Base-by-base conservation (phyloP, 1,284 basidiomycete genomes). In the Puccinia horiana region DNA sequence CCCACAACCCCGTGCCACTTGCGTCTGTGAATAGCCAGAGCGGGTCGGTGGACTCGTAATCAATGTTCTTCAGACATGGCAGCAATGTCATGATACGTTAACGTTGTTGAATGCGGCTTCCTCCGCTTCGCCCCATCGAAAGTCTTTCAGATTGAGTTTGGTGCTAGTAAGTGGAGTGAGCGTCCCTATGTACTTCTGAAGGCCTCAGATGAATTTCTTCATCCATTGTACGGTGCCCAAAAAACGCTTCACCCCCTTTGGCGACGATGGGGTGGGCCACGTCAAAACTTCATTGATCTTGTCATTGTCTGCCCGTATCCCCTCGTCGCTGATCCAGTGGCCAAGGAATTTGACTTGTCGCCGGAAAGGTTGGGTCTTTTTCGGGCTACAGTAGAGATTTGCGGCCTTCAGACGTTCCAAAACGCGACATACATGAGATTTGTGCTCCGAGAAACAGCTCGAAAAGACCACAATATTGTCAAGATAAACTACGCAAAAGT, bases 401-500 rank as follows among this genome's bases (percentile, higher is more conserved):
- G 42, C 47, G 23, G 70, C 70, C 14, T 29, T 18, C 6, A 73
- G 35, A 16, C 44, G n/a, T 12, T 26, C 6, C 23, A 73, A 23
- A n/a, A 73, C 70, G 4, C n/a, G 14, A 1, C 44, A 26, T 4
- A 73, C 2, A 49, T 73, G 63, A 1, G 2, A 3, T 40, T 67
- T 26, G 40, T 58, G 52, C 6, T 37, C 2, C 6, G 6, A 1
- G 14, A 29, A n/a, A 29, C 5, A 49, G 16, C 49, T 16, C 4
- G 76, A 78, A 52, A 65, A 78, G 2, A 77, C 42, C 16, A 77
- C 44, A 2, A 77, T 77, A 47, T 77, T 58, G 37, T 77, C 58
- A 4, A 77, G 11, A 47, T 87, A 87, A 32, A 86, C 81, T 18
- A 87, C 75, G 9, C 86, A 83, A 65, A 82, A 84, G 1, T 76